Percentiles rank a stretch among this genome's conserved stretches.
Evolutionary conservation across 441 rosid genomes (phyloP).

Genomic region (Viola pubescens): DNA sequence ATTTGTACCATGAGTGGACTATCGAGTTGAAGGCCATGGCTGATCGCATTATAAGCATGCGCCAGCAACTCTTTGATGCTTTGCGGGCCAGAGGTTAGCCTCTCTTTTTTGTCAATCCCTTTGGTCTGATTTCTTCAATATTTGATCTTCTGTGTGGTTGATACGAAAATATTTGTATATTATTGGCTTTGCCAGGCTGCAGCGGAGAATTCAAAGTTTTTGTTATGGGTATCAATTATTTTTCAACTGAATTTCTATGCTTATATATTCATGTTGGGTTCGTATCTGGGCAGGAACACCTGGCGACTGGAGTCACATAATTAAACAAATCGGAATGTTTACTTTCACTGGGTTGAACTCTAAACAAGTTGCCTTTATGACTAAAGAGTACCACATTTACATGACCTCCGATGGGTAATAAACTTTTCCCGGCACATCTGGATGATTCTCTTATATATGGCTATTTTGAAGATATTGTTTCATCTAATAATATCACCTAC

Average conservation of each 20-base stretch:
- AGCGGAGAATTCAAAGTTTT: background rate
- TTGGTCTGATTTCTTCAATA: background rate
- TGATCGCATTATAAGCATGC: constrained; percentile 82
- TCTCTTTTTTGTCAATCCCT: background rate
- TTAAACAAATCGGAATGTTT: constrained; percentile 92
- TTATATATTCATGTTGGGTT: background rate
- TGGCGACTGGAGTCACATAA: constrained; percentile 94
- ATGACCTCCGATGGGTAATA: constrained; percentile 92
- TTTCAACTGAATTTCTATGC: background rate
- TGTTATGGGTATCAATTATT: background rate
- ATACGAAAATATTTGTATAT: background rate
- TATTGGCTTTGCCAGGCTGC: background rate
- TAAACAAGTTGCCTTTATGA: constrained; percentile 73
- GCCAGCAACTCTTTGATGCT: constrained; percentile 69
- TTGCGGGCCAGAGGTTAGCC: constrained; percentile 49
- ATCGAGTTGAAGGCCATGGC: constrained; percentile 91
- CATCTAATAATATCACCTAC: too few species aligned
- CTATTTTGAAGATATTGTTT: too few species aligned
- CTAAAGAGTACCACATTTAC: constrained; percentile 78
- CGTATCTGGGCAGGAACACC: constrained; percentile 61
- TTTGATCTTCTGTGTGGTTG: background rate
- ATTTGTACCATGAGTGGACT: constrained; percentile 78
- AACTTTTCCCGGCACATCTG: background rate
- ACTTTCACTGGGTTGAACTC: constrained; percentile 85
- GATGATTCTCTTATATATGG: background rate